Evolutionary conservation across 257 asterid species (phyloP), one percentile per base, ranked within the genome.

Genomic region (Striga asiatica): DNA sequence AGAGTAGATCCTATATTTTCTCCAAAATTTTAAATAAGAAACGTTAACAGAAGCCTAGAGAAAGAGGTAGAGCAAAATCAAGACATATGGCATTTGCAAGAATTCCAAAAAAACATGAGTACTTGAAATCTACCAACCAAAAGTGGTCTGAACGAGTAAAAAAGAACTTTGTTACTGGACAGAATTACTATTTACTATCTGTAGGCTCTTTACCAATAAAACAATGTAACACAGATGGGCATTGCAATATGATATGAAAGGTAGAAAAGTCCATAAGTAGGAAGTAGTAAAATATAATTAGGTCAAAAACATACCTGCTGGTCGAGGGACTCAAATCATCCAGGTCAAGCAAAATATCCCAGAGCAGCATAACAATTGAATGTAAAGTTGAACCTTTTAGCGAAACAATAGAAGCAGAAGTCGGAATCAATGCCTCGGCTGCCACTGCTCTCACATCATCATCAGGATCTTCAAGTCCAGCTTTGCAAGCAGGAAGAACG

Each of bases 401-500:
- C 59, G 93, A 79, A 73, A 85, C 95, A 67, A 92, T 77, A 69
- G 95, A 77, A 38, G 82, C 71, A 27, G 97, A 88, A 66, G 97
- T 69, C 58, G 99, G 99, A 64, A 92, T 71, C 54, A 92, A 65
- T 58, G 97, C 89, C 73, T 92, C 99, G 11, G 99, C 99, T 56
- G 99, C 97, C 66, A 92, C 99, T 43, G 99, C 99, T 74, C 99
- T 85, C 34, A 92, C 99, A 67, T 92, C 99, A 77, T 92, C 99
- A 70, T 92, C 99, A 43, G 99, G 95, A 74, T 92, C 99, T 73
- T 92, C 99, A 58, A 92, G 95, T 56, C 99, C 99, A 73, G 79
- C 71, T 77, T 78, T 88, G 75, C 99, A 92, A 34, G 95, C 94
- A 54, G 99, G 97, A 42, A 92, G 85, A 52, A 92, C 84, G 71